Evolutionary conservation across 306 rosid genomes (phyloP).

Genomic region (Chamaecrista fasciculata): DNA sequence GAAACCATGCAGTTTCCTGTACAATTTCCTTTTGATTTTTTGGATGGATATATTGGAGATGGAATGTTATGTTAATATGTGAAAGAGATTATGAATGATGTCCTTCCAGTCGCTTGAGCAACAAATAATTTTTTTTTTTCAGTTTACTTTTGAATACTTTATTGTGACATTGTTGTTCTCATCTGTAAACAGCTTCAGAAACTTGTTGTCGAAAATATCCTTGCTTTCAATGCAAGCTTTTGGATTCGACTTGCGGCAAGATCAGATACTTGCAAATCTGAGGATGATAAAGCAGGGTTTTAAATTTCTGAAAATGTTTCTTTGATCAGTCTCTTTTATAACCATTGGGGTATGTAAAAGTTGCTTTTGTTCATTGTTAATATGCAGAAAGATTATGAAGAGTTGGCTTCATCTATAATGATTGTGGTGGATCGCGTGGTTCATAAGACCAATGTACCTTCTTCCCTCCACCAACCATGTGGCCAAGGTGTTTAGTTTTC

Average conservation of each 20-base stretch:
- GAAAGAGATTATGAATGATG: neutral
- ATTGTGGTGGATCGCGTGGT: slow-evolving; percentile 72
- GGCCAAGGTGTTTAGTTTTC: slow-evolving; percentile 15
- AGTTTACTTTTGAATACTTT: neutral
- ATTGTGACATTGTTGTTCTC: slow-evolving; percentile 26
- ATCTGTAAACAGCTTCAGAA: slow-evolving; percentile 69
- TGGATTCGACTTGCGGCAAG: slow-evolving; percentile 95
- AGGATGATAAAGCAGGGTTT: slow-evolving; percentile 83
- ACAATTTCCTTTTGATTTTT: neutral
- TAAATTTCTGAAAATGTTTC: slow-evolving; percentile 19
- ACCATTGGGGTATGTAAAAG: slow-evolving; percentile 15
- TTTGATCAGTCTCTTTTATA: slow-evolving; percentile 15
- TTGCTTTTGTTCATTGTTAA: slow-evolving; percentile 25
- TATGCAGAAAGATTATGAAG: slow-evolving; percentile 89
- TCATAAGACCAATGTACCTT: slow-evolving; percentile 72
- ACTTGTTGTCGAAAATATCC: slow-evolving; percentile 77
- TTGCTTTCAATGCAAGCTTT: slow-evolving; percentile 76
- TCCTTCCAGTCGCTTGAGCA: neutral
- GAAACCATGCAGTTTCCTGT: neutral
- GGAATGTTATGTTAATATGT: neutral
- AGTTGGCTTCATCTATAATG: slow-evolving; percentile 76
- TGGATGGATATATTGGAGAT: neutral
- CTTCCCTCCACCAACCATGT: neutral
- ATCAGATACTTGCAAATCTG: slow-evolving; percentile 83
- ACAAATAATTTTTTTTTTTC: neutral